These are phyloP conservation scores for Pseudoscleropodium purum DNA, from an alignment of 225 moss, liverwort and hornwort species.

Conservation along the genomic window DNA sequence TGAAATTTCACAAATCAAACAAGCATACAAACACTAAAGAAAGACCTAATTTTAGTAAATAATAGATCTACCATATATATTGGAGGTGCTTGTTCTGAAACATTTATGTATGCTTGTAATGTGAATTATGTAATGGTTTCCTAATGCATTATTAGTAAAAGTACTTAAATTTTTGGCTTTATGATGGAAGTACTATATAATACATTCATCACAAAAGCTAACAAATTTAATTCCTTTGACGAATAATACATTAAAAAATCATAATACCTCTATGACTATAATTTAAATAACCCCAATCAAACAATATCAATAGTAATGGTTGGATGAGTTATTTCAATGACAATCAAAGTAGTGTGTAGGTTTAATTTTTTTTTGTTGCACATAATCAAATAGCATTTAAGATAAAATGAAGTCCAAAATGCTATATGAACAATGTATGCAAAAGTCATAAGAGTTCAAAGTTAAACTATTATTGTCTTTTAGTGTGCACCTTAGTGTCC, in stretches of 20 bases:
- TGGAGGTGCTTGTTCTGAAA: neutral
- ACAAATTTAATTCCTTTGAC: too few species aligned
- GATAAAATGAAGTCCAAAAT: neutral
- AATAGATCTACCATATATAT: neutral
- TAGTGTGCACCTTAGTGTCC: neutral
- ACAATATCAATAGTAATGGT: neutral
- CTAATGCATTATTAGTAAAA: too few species aligned
- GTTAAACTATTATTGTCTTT: neutral
- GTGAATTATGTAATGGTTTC: neutral
- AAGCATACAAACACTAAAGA: neutral
- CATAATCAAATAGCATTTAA: neutral
- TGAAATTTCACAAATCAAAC: neutral
- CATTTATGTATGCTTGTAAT: neutral
- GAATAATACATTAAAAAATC: neutral
- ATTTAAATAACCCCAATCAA: neutral
- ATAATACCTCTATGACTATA: neutral
- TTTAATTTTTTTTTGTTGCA: neutral
- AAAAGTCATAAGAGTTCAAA: neutral
- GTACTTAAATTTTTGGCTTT: too few species aligned
- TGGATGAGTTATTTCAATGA: neutral
- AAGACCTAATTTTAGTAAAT: neutral
- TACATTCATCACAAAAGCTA: too few species aligned
- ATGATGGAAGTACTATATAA: too few species aligned
- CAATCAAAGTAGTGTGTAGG: neutral
- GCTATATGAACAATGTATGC: neutral